Percentiles rank a stretch among this genome's conserved stretches.
These are phyloP conservation scores for Boletales sp. DNA, from an alignment of 768 basidiomycete genomes.

Conservation along the genomic window DNA sequence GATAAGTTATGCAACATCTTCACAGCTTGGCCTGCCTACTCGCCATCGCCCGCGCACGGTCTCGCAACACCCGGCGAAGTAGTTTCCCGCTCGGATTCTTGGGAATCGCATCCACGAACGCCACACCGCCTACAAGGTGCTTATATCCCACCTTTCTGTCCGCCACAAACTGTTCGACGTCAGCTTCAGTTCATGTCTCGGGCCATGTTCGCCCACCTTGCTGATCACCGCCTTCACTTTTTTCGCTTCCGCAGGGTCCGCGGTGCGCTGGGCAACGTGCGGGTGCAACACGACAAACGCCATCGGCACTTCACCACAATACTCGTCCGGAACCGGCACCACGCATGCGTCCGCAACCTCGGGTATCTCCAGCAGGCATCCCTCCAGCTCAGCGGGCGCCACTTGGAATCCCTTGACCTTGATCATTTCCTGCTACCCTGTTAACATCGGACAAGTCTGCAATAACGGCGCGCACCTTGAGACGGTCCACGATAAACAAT, in stretches of 20 bases:
- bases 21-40: background rate
- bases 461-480: slow-evolving; percentile 43
- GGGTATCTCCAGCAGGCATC: slow-evolving; percentile 55
- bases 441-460: background rate
- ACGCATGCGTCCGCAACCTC: slow-evolving; percentile 64
- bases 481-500: slow-evolving; percentile 57
- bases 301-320: slow-evolving; percentile 67
- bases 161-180: slow-evolving; percentile 44
- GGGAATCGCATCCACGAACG: slow-evolving; percentile 52
- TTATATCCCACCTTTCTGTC: slow-evolving; percentile 57
- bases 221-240: slow-evolving; percentile 44
- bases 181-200: too few relatives aligned
- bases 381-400: slow-evolving; percentile 71
- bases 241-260: slow-evolving; percentile 25
- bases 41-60: slow-evolving; percentile 39
- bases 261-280: slow-evolving; percentile 36
- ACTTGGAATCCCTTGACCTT: slow-evolving; percentile 75
- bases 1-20: slow-evolving; percentile 14
- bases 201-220: slow-evolving; percentile 35
- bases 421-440: slow-evolving; percentile 50
- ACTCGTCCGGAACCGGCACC: slow-evolving; percentile 64
- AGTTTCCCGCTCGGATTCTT: slow-evolving; percentile 64
- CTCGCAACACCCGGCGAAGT: slow-evolving; percentile 48
- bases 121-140: slow-evolving; percentile 55
- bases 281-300: slow-evolving; percentile 59